Evolutionary conservation across 805 yeast genomes (phyloP).

Genomic region (Candida khao-thaluensis): DNA sequence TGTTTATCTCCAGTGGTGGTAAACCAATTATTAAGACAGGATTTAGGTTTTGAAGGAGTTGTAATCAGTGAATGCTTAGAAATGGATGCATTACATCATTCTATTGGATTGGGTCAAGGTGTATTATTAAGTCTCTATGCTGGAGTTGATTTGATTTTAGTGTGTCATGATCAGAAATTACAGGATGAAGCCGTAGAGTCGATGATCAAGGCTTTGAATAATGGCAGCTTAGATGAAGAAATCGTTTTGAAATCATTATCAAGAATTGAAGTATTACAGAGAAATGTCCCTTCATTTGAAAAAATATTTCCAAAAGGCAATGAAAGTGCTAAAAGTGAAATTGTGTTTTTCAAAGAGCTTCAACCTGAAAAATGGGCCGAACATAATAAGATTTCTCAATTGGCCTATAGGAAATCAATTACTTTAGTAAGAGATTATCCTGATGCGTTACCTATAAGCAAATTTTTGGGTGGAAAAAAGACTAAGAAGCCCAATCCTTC

Average conservation of each 20-base stretch:
- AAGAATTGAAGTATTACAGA: conserved; percentile 46
- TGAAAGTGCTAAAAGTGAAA: conserved; percentile 22
- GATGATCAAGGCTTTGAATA: conserved; percentile 35
- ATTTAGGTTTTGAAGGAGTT: conserved; percentile 54
- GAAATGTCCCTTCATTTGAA: conserved; percentile 44
- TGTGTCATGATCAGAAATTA: conserved; percentile 53
- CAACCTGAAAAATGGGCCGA: conserved; percentile 35
- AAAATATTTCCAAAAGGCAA: conserved; percentile 39
- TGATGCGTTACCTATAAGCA: conserved; percentile 48
- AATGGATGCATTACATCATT: conserved; percentile 60
- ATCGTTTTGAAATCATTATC: conserved; percentile 37
- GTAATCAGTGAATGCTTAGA: conserved; percentile 61
- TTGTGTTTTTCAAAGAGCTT: conserved; percentile 25
- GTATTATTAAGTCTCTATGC: conserved; percentile 61
- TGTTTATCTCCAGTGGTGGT: conserved; percentile 56
- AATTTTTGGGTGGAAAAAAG: conserved; percentile 31
- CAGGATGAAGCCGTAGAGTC: conserved; percentile 57
- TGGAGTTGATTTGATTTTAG: conserved; percentile 63
- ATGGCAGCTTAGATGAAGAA: conserved; percentile 45
- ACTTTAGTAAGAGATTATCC: conserved; percentile 56
- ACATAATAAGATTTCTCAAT: conserved; percentile 44
- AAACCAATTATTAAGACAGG: conserved; percentile 48
- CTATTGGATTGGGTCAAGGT: conserved; percentile 68
- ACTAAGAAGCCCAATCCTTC: conserved; percentile 12
- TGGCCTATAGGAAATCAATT: conserved; percentile 51